These are phyloP conservation scores for Lindgomyces ingoldianus DNA, from an alignment of 495 filamentous ascomycete species.

Conservation along the genomic window DNA sequence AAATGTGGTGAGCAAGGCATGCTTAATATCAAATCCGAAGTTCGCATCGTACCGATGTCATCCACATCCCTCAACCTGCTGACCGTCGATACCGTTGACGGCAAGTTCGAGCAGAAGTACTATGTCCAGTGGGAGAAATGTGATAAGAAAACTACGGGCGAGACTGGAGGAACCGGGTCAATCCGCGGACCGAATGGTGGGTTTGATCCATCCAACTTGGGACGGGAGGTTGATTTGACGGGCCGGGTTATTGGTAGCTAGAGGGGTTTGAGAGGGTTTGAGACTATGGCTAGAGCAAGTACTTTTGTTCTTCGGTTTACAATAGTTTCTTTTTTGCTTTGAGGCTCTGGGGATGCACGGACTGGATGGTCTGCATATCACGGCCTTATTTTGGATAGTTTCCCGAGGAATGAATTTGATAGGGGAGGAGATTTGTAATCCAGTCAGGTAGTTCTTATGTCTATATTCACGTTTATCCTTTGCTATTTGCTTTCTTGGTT, in stretches of 20 bases:
- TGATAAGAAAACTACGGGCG: neutral
- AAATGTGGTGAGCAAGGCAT: constrained; percentile 34
- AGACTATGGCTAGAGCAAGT: too few species aligned
- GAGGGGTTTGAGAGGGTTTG: too few species aligned
- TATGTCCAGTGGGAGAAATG: constrained; percentile 31
- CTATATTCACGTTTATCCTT: too few species aligned
- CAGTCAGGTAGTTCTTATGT: too few species aligned
- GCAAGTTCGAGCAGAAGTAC: constrained; percentile 33
- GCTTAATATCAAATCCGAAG: constrained; percentile 36
- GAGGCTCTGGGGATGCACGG: too few species aligned
- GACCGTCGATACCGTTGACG: constrained; percentile 32
- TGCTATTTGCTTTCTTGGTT: too few species aligned
- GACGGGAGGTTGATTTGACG: constrained; percentile 8
- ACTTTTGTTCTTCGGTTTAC: too few species aligned
- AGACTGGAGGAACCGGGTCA: neutral
- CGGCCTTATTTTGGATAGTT: too few species aligned
- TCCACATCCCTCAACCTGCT: constrained; percentile 29
- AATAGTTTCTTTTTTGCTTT: too few species aligned
- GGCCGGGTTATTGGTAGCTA: neutral
- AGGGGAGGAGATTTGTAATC: too few species aligned
- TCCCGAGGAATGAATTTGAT: too few species aligned
- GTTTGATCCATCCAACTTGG: constrained; percentile 2
- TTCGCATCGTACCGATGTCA: constrained; percentile 22
- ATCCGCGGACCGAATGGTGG: neutral
- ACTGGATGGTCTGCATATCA: too few species aligned